Evolutionary conservation across 805 yeast genomes (phyloP).

Genomic region (Sugiyamaella valdiviana): DNA sequence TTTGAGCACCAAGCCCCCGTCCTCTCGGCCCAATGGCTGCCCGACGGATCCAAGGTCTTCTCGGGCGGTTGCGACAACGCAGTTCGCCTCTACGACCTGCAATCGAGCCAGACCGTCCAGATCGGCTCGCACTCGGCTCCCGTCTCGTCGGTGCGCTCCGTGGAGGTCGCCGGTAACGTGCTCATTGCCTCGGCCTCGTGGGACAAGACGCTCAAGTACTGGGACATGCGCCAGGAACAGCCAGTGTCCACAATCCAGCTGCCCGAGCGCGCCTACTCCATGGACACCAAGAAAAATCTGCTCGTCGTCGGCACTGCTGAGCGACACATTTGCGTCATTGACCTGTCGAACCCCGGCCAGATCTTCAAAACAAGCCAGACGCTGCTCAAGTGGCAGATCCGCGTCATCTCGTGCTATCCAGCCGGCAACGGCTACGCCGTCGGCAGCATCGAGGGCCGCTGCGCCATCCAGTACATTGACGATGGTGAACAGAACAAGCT

Average conservation of each 20-base stretch:
- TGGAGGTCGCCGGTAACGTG: conserved; percentile 71
- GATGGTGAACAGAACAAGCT: conserved; percentile 48
- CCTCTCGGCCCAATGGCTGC: conserved; percentile 71
- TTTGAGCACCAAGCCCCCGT: conserved; percentile 90
- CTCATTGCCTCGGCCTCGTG: conserved; percentile 90
- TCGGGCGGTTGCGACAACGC: conserved; percentile 90
- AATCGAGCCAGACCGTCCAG: conserved; percentile 73
- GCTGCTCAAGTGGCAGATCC: conserved; percentile 85
- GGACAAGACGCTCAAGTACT: conserved; percentile 91
- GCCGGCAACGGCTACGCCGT: conserved; percentile 88
- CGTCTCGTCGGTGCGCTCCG: conserved; percentile 67
- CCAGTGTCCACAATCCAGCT: conserved; percentile 75
- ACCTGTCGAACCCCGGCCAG: conserved; percentile 69
- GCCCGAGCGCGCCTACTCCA: conserved; percentile 86
- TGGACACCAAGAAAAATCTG: conserved; percentile 77
- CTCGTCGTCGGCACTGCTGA: conserved; percentile 94
- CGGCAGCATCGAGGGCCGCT: conserved; percentile 92
- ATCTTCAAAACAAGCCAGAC: conserved; percentile 68
- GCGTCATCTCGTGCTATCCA: conserved; percentile 78
- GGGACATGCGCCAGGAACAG: conserved; percentile 80
- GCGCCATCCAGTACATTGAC: conserved; percentile 89
- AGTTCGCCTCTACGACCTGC: conserved; percentile 75
- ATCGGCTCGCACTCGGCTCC: conserved; percentile 83
- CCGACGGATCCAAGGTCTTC: conserved; percentile 80
- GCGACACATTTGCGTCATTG: conserved; percentile 68